Conservation (phyloP, 495 filamentous ascomycete species). For the Xylaria venustula region DNA sequence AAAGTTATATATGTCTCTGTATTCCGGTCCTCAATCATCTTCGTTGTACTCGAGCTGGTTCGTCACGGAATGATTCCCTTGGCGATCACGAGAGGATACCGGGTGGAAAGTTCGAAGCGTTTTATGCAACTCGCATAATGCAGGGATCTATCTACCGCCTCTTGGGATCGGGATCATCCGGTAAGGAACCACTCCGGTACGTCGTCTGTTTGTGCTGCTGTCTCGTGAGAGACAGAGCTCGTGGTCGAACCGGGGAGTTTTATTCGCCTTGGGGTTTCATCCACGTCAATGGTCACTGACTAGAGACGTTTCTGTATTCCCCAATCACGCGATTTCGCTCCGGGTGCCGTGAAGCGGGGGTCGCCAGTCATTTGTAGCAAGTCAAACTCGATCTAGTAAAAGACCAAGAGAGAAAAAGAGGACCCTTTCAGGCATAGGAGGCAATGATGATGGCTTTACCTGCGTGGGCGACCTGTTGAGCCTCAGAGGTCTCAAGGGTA, state of each 20-base stretch:
- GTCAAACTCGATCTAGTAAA: neutral
- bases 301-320: constrained; percentile 1
- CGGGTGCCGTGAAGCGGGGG: neutral
- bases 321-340: neutral
- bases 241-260: constrained; percentile 2
- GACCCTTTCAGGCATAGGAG: constrained; percentile 33
- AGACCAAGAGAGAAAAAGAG: constrained; percentile 3
- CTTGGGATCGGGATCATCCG: neutral
- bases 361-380: neutral
- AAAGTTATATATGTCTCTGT: constrained; percentile 22
- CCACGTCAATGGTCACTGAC: constrained; percentile 11
- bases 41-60: no score
- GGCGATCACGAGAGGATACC: neutral
- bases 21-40: constrained; percentile 22
- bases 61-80: no score
- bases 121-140: constrained; percentile 10
- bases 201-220: constrained; percentile 5
- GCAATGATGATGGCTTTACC: constrained; percentile 61
- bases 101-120: no score
- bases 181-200: neutral
- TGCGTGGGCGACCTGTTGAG: constrained; percentile 47
- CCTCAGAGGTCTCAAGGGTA: constrained; percentile 55
- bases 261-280: neutral
- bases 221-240: neutral
- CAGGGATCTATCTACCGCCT: constrained; percentile 6